These are phyloP conservation scores for Trichoderma atrobrunneum DNA, from an alignment of 2,329 filamentous ascomycete genomes.

Conservation along the genomic window DNA sequence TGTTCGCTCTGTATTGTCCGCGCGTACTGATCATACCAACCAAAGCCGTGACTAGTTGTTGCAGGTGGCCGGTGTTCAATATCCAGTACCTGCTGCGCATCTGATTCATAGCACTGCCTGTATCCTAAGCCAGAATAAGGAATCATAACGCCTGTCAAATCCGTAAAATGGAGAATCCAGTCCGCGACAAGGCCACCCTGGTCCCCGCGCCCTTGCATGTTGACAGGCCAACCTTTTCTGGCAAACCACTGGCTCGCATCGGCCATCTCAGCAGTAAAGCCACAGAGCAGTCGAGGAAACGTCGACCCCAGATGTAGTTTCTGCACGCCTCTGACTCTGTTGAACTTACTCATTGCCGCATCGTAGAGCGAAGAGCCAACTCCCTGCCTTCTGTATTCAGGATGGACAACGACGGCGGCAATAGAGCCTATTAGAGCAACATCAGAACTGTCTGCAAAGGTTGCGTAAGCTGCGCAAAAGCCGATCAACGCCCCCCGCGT, in stretches of 20 bases:
- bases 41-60: slow-evolving; percentile 46
- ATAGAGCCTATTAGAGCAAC: slow-evolving; percentile 52
- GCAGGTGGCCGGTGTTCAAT: slow-evolving; percentile 49
- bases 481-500: slow-evolving; percentile 44
- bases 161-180: slow-evolving; percentile 51
- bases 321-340: slow-evolving; percentile 49
- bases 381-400: slow-evolving; percentile 46
- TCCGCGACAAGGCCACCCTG: slow-evolving; percentile 51
- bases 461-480: slow-evolving; percentile 60
- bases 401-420: slow-evolving; percentile 52
- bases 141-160: slow-evolving; percentile 44
- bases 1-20: slow-evolving; percentile 47
- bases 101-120: slow-evolving; percentile 43
- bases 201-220: slow-evolving; percentile 40
- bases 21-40: slow-evolving; percentile 60
- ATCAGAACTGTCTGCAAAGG: slow-evolving; percentile 52
- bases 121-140: slow-evolving; percentile 43
- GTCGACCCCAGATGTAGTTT: slow-evolving; percentile 57
- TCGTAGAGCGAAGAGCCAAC: slow-evolving; percentile 54
- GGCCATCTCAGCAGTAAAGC: slow-evolving; percentile 44
- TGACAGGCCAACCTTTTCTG: slow-evolving; percentile 52
- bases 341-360: slow-evolving; percentile 49
- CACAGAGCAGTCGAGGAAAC: slow-evolving; percentile 57
- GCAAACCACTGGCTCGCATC: slow-evolving; percentile 51
- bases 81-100: slow-evolving; percentile 47